Conservation (phyloP, 768 basidiomycete genomes). For the Mycena galericulata region DNA sequence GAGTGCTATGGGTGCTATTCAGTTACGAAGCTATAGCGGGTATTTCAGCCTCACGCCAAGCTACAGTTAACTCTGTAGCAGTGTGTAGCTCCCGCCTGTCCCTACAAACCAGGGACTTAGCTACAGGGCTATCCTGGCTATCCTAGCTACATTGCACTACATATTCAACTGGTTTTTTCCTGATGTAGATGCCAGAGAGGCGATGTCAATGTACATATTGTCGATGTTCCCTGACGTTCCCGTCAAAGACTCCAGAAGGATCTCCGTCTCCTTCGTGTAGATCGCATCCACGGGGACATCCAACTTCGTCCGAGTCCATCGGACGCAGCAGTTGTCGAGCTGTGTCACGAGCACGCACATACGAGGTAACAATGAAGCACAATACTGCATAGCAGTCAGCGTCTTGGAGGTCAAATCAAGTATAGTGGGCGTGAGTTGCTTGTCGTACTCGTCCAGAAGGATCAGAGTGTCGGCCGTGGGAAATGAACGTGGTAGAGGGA, state of each 20-base stretch:
- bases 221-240: not conserved
- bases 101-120: too few species aligned
- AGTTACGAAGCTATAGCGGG: too few species aligned
- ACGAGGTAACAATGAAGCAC: not conserved
- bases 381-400: not conserved
- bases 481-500: too few species aligned
- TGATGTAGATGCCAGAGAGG: not conserved
- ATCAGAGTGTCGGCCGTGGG: not conserved
- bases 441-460: not conserved
- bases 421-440: not conserved
- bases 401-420: not conserved
- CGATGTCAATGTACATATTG: not conserved
- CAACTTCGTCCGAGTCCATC: not conserved
- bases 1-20: too few species aligned
- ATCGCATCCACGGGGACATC: not conserved
- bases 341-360: not conserved
- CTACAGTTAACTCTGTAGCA: too few species aligned
- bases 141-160: too few species aligned
- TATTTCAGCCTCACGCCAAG: too few species aligned
- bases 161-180: too few species aligned
- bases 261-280: not conserved
- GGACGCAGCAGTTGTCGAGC: not conserved
- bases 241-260: not conserved
- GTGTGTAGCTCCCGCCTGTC: too few species aligned
- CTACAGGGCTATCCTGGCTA: too few species aligned